Percentiles rank a stretch among this genome's conserved stretches.
Evolutionary conservation across 2,329 filamentous ascomycete species (phyloP).

Genomic region (Venturia aucupariae): DNA sequence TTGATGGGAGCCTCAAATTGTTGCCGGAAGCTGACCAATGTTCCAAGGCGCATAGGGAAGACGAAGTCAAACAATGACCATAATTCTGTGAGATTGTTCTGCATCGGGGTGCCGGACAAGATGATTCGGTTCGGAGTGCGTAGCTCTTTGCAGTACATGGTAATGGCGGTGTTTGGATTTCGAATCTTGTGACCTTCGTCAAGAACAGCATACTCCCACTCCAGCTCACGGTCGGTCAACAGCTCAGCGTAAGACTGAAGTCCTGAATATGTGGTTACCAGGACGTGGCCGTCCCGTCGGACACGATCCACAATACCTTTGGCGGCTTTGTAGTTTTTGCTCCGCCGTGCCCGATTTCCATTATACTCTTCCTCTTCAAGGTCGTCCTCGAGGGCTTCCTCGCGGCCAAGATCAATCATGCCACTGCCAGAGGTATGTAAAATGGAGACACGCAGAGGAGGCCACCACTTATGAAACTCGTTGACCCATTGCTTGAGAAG

Average conservation of each 20-base stretch:
- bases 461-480: slow-evolving; percentile 98
- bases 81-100: slow-evolving; percentile 89
- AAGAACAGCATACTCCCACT: slow-evolving; percentile 90
- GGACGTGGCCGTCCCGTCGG: slow-evolving; percentile 74
- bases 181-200: slow-evolving; percentile 98
- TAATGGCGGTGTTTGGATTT: slow-evolving; percentile 91
- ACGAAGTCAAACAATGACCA: slow-evolving; percentile 99
- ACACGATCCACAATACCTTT: slow-evolving; percentile 76
- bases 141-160: slow-evolving; percentile 89
- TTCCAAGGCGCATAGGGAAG: slow-evolving; percentile 90
- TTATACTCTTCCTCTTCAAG: slow-evolving; percentile 43
- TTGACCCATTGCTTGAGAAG: slow-evolving; percentile 97
- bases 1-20: slow-evolving; percentile 93
- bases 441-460: slow-evolving; percentile 92
- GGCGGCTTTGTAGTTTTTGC: slow-evolving; percentile 58
- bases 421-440: slow-evolving; percentile 92
- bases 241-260: slow-evolving; percentile 85
- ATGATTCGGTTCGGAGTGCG: slow-evolving; percentile 86
- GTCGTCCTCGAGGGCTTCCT: slow-evolving; percentile 53
- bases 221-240: slow-evolving; percentile 66
- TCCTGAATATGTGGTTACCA: slow-evolving; percentile 92
- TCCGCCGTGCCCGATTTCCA: slow-evolving; percentile 23
- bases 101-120: slow-evolving; percentile 91
- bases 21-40: slow-evolving; percentile 77
- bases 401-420: slow-evolving; percentile 70